A percentile compares a stretch with the other conserved stretches of the same genome.
Evolutionary conservation across 257 asterid species (phyloP).

Genomic region (Solanum pennellii): DNA sequence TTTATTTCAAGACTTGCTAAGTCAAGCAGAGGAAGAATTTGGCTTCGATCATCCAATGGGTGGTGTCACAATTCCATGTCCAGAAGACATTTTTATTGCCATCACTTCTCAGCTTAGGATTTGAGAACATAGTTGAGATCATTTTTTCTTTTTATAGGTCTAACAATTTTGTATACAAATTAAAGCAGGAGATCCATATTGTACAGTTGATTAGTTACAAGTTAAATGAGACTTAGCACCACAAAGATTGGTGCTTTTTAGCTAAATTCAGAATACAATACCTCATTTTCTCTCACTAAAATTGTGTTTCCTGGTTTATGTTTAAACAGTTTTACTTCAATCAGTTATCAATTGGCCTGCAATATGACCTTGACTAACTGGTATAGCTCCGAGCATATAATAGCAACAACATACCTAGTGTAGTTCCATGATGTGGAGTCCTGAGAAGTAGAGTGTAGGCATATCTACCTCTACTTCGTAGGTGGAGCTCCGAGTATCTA

Average conservation of each 20-base stretch:
- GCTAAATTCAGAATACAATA: background rate
- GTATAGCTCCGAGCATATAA: background rate
- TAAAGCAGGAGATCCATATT: background rate
- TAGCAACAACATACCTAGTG: background rate
- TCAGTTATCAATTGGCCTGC: background rate
- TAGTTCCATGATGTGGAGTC: background rate
- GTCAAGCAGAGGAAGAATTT: background rate
- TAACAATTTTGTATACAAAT: background rate
- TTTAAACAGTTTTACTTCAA: background rate
- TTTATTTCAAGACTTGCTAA: background rate
- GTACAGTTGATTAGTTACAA: background rate
- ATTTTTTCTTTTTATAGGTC: background rate
- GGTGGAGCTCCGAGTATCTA: background rate
- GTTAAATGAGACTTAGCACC: background rate
- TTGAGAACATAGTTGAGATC: background rate
- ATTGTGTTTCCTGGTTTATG: background rate
- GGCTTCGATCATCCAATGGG: background rate
- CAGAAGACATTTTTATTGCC: constrained; percentile 3
- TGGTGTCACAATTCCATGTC: constrained; percentile 32
- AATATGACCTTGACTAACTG: background rate
- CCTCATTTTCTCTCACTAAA: background rate
- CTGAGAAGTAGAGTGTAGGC: background rate
- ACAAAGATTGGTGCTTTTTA: background rate
- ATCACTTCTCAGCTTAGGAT: background rate
- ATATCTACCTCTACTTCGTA: background rate